Evolutionary conservation across 495 filamentous ascomycete species (phyloP).

Genomic region (Lentithecium fluviatile): DNA sequence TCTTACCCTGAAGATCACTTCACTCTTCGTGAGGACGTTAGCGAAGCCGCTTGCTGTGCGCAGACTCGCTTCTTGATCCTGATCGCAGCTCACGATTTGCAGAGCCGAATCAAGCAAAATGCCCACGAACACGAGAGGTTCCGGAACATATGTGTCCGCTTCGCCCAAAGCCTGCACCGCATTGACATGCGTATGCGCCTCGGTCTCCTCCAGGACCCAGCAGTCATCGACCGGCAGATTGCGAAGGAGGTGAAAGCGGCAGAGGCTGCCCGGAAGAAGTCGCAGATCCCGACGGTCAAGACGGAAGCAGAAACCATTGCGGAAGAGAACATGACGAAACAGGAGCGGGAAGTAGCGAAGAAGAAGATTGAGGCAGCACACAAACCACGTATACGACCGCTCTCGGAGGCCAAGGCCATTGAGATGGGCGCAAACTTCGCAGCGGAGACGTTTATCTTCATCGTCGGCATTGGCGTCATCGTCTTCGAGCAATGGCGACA

Average conservation of each 20-base stretch:
- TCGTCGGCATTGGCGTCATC: slow-evolving; percentile 75
- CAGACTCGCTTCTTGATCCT: background rate
- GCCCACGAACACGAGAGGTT: slow-evolving; percentile 93
- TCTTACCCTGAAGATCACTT: slow-evolving; percentile 67
- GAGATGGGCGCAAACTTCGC: slow-evolving; percentile 95
- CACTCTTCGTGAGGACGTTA: slow-evolving; percentile 64
- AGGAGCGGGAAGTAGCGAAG: slow-evolving; percentile 51
- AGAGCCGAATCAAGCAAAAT: slow-evolving; percentile 94
- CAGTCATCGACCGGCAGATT: slow-evolving; percentile 56
- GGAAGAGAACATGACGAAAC: slow-evolving; percentile 39
- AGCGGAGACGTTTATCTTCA: slow-evolving; percentile 83
- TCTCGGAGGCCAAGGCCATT: slow-evolving; percentile 90
- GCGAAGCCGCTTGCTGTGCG: slow-evolving; percentile 73
- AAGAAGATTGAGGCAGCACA: slow-evolving; percentile 43
- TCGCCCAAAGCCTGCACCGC: slow-evolving; percentile 86
- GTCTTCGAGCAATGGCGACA: slow-evolving; percentile 77
- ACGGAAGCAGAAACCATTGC: slow-evolving; percentile 69
- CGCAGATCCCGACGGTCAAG: slow-evolving; percentile 74
- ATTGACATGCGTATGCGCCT: slow-evolving; percentile 91
- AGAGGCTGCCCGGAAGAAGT: slow-evolving; percentile 55
- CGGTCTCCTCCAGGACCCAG: slow-evolving; percentile 76
- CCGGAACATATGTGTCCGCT: slow-evolving; percentile 65
- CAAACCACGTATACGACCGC: slow-evolving; percentile 63
- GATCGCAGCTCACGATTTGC: background rate
- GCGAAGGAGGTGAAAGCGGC: slow-evolving; percentile 50